Evolutionary conservation across 352 stramenopile species (phyloP).

Genomic region (Phytopythium sindhum): DNA sequence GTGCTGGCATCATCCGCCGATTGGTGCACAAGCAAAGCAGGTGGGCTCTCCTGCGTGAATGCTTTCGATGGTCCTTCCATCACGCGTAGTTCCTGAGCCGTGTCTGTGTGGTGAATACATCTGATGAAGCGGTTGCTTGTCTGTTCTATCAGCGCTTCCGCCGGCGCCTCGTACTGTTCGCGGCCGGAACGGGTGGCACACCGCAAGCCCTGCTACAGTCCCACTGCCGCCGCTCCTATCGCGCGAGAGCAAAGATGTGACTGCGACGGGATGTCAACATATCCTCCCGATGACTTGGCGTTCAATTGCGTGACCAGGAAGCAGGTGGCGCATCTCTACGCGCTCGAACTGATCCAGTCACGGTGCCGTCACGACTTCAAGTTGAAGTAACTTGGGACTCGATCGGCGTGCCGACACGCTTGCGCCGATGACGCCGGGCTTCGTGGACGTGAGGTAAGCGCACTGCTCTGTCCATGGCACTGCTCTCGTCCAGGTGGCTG

Average conservation of each 20-base stretch:
- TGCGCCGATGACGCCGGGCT: background rate
- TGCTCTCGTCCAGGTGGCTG: background rate
- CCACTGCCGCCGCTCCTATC: too few species aligned
- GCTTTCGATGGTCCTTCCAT: background rate
- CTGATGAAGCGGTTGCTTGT: too few species aligned
- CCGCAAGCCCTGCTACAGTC: too few species aligned
- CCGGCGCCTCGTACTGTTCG: background rate
- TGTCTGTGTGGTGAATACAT: background rate
- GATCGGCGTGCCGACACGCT: background rate
- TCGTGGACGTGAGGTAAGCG: background rate
- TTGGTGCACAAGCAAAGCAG: too few species aligned
- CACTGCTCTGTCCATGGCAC: background rate
- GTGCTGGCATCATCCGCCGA: too few species aligned
- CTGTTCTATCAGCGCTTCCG: background rate
- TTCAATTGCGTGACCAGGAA: background rate
- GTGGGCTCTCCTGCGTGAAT: background rate
- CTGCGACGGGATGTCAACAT: background rate
- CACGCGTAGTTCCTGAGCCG: background rate
- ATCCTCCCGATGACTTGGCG: background rate
- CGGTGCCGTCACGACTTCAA: slow-evolving; percentile 5
- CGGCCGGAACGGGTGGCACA: background rate
- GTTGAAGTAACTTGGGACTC: slow-evolving; percentile 5
- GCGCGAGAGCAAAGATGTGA: background rate
- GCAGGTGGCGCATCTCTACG: background rate
- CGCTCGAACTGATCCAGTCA: background rate